These are phyloP conservation scores for Parastagonospora avenae DNA, from an alignment of 2,329 filamentous ascomycete genomes.

Conservation along the genomic window DNA sequence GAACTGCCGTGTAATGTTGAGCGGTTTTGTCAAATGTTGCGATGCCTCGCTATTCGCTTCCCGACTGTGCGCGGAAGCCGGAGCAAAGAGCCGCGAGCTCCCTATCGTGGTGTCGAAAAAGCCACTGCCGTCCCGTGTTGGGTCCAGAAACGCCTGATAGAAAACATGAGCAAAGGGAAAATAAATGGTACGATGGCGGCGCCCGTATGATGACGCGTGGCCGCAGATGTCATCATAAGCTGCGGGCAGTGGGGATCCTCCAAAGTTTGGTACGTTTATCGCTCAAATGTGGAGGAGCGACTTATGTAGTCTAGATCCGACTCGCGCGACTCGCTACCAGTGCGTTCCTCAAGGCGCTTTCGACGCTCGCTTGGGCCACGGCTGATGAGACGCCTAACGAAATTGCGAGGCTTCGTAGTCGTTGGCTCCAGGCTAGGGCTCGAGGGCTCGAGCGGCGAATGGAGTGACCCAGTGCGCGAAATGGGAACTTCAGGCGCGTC, in stretches of 20 bases:
- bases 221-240: slow-evolving; percentile 25
- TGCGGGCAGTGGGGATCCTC: slow-evolving; percentile 15
- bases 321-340: slow-evolving; percentile 39
- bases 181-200: slow-evolving; percentile 22
- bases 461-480: slow-evolving; percentile 26
- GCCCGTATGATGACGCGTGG: slow-evolving; percentile 20
- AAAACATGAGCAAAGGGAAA: slow-evolving; percentile 26
- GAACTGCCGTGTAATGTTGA: neutral
- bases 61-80: slow-evolving; percentile 10
- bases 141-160: slow-evolving; percentile 14
- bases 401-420: slow-evolving; percentile 39
- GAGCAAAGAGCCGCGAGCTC: slow-evolving; percentile 13
- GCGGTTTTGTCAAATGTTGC: slow-evolving; percentile 6
- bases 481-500: slow-evolving; percentile 42
- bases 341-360: slow-evolving; percentile 40
- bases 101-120: slow-evolving; percentile 8
- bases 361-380: slow-evolving; percentile 52
- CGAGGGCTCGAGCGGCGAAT: slow-evolving; percentile 32
- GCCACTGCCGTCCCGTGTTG: slow-evolving; percentile 1
- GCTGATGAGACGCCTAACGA: slow-evolving; percentile 50
- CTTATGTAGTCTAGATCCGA: slow-evolving; percentile 38
- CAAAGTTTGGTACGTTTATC: slow-evolving; percentile 19
- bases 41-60: slow-evolving; percentile 11
- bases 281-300: slow-evolving; percentile 45
- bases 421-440: slow-evolving; percentile 39